phyloP scores from a whole-genome alignment of 345 rosid species.

The Lumnitzera littorea region DNA sequence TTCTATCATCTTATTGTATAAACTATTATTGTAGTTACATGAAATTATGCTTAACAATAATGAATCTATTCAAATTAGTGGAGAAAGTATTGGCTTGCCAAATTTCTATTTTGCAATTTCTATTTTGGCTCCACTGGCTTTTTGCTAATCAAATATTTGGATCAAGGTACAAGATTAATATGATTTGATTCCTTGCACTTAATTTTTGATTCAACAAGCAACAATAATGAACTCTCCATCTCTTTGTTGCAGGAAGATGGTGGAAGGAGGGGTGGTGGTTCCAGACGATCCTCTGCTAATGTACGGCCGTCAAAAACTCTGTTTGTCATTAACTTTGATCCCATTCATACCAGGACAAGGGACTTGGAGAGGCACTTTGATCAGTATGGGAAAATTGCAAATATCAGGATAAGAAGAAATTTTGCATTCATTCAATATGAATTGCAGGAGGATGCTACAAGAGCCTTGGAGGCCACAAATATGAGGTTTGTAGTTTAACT shows the following conservation, averaged over 20 bases:
- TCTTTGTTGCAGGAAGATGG: slow-evolving; percentile 55
- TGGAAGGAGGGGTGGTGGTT: slow-evolving; percentile 46
- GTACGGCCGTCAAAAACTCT: slow-evolving; percentile 80
- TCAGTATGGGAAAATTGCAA: slow-evolving; percentile 78
- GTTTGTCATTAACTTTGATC: slow-evolving; percentile 94
- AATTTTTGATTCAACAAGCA: no score
- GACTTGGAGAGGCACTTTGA: slow-evolving; percentile 96
- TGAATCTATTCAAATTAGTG: no score
- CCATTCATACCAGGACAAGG: slow-evolving; percentile 65
- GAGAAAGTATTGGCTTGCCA: no score
- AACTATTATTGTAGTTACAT: no score
- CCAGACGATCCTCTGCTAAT: slow-evolving; percentile 59
- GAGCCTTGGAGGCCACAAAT: slow-evolving; percentile 79
- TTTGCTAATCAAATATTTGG: no score
- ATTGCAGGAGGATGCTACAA: slow-evolving; percentile 80
- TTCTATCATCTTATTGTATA: no score
- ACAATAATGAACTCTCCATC: not conserved
- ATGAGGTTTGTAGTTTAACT: slow-evolving; percentile 36
- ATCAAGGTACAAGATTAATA: not conserved
- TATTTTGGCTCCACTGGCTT: no score
- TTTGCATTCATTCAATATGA: slow-evolving; percentile 95
- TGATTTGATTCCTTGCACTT: no score
- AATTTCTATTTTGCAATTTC: no score
- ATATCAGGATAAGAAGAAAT: slow-evolving; percentile 90
- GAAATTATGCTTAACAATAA: no score